Conservation (phyloP, 192 early-diverging fungal species). For the Endogone sp. region DNA sequence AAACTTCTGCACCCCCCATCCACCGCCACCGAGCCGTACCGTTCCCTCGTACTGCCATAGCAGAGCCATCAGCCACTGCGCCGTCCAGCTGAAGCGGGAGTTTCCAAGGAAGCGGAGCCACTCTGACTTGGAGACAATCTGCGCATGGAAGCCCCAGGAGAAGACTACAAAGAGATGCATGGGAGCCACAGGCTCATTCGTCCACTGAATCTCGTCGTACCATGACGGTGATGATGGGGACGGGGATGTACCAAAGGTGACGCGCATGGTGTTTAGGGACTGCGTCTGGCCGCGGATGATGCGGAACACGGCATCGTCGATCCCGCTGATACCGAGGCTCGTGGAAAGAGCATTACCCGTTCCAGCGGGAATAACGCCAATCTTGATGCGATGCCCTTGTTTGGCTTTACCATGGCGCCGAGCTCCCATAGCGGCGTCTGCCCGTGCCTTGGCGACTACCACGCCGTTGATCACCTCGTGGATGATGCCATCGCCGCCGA, state of each 20-base stretch:
- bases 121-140: slow-evolving; percentile 43
- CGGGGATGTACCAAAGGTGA: slow-evolving; percentile 18
- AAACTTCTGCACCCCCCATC: slow-evolving; percentile 19
- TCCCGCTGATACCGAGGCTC: slow-evolving; percentile 24
- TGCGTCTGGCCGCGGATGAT: slow-evolving; percentile 25
- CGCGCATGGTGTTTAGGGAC: slow-evolving; percentile 28
- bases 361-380: slow-evolving; percentile 41
- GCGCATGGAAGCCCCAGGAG: slow-evolving; percentile 48
- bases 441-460: slow-evolving; percentile 15
- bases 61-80: slow-evolving; percentile 32
- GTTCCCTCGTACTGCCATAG: slow-evolving; percentile 36
- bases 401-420: too few species aligned
- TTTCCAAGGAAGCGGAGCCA: slow-evolving; percentile 46
- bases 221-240: slow-evolving; percentile 6
- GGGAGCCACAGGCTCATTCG: neutral
- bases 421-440: neutral
- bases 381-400: slow-evolving; percentile 3
- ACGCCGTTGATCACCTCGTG: slow-evolving; percentile 50
- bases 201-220: slow-evolving; percentile 19
- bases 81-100: slow-evolving; percentile 36
- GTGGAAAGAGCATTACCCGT: slow-evolving; percentile 46
- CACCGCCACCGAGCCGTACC: slow-evolving; percentile 12
- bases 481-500: slow-evolving; percentile 47
- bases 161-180: slow-evolving; percentile 34
- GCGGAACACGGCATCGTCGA: slow-evolving; percentile 30